These are phyloP conservation scores for Auricularia heimuer DNA, from an alignment of 768 basidiomycete genomes.

Conservation along the genomic window DNA sequence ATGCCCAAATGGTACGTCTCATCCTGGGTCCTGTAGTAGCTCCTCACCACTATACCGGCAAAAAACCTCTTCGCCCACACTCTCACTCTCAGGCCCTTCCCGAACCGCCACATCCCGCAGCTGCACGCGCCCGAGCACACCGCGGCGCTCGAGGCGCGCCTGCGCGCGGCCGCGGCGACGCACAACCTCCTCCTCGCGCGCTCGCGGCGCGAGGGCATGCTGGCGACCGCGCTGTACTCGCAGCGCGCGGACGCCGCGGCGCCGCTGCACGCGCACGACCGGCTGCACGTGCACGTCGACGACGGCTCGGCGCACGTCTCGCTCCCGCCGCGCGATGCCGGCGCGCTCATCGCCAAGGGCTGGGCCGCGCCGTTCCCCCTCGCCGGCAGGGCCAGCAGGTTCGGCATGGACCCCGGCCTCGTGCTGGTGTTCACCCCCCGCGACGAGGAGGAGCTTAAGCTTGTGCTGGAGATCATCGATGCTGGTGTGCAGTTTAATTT, in stretches of 20 bases:
- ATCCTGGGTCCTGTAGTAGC: too few species aligned
- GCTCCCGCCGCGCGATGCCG: conserved; percentile 4
- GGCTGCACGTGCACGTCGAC: conserved; percentile 2
- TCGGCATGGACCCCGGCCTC: background rate
- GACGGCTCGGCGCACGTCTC: conserved; percentile 3
- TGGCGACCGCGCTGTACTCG: background rate
- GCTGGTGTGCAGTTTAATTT: conserved; percentile 5
- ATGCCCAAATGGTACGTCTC: too few species aligned
- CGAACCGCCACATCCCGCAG: background rate
- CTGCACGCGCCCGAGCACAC: background rate
- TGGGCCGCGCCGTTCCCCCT: conserved; percentile 5
- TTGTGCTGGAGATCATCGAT: conserved; percentile 6
- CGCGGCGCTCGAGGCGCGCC: background rate
- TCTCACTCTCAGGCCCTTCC: background rate
- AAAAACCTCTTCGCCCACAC: too few species aligned
- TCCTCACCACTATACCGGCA: too few species aligned
- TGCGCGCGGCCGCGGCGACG: background rate
- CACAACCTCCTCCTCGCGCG: conserved; percentile 2
- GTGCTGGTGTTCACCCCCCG: conserved; percentile 5
- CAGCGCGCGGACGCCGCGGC: background rate
- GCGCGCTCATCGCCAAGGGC: conserved; percentile 2
- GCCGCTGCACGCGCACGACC: conserved; percentile 1
- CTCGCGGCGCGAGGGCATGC: conserved; percentile 5
- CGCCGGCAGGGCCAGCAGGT: background rate
- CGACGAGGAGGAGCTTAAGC: conserved; percentile 5